Evolutionary conservation across 2,329 filamentous ascomycete species (phyloP), one percentile per base, ranked within the genome.

Genomic region (Pestalotiopsis sp.): DNA sequence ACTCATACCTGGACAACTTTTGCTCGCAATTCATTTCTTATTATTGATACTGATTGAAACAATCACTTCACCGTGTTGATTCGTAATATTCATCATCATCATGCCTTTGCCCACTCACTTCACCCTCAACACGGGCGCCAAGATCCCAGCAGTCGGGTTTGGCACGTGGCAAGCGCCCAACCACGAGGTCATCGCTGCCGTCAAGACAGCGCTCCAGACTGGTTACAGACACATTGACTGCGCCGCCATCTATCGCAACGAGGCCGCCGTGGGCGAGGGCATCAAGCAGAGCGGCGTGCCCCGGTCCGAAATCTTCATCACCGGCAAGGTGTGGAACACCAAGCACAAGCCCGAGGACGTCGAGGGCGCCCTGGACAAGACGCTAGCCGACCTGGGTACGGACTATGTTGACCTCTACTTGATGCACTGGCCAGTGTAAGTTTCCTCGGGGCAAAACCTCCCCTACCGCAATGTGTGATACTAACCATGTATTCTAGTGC

Each of bases 381-480:
- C 78, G 3, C 72, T 82, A 31, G 75, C 78, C 60, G 78, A 79
- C 39, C 77, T 83, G 7, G 73, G 74, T 36, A 72, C 80, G 38
- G 78, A 80, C 60, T 82, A 83, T 69, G 71, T 82, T 52, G 80
- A 83, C 66, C 73, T 83, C 0, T 81, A 77, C 67, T 71, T 81
- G 38, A 59, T 80, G 78, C 64, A 66, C 69, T 77, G 78, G 36
- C 79, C 81, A 13, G 72, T 74, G 27, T 76, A 76, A 0, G 45
- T 78, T 78, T 70, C 72, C 76, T 31, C 31, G 25, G 12, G 58
- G 27, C 27, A 9, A 9, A 52, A 20, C n/a, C 17, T 52, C 17
- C 13, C 80, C 76, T 63, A 77, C 80, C 88, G 66, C 90, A 88
- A 80, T 90, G 13, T 90, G 87, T 87, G 89, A 89, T 79, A 87